These are phyloP conservation scores for Drosera capensis DNA, from an alignment of 148 eudicot genomes.

Conservation along the genomic window DNA sequence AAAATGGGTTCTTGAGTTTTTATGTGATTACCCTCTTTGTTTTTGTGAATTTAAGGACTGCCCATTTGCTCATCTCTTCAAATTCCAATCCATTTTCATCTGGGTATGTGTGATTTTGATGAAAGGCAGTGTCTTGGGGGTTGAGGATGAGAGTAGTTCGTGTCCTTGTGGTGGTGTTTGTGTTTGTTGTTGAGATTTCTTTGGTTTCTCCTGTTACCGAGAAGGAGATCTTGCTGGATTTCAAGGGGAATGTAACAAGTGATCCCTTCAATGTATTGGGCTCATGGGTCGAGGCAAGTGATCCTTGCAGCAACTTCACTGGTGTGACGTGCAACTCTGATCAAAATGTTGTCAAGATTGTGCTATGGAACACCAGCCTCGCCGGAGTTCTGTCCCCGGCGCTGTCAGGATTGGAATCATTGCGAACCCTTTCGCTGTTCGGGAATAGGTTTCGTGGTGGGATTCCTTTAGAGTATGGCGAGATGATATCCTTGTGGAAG, in stretches of 20 bases:
- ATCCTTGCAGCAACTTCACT: constrained; percentile 48
- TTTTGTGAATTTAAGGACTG: too few relatives aligned
- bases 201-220: constrained; percentile 37
- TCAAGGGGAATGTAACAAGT: constrained; percentile 55
- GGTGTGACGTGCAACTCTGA: constrained; percentile 64
- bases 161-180: constrained; percentile 14
- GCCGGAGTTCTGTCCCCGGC: constrained; percentile 69
- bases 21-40: too few relatives aligned
- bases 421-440: constrained; percentile 51
- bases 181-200: constrained; percentile 19
- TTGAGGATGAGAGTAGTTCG: too few relatives aligned
- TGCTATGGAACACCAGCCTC: constrained; percentile 75
- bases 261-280: constrained; percentile 59
- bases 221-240: constrained; percentile 72
- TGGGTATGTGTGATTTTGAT: too few relatives aligned
- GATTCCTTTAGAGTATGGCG: constrained; percentile 63
- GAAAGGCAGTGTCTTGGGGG: too few relatives aligned
- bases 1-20: too few relatives aligned
- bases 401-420: constrained; percentile 41
- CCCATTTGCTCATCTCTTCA: too few relatives aligned
- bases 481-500: constrained; percentile 63
- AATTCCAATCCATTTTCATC: too few relatives aligned
- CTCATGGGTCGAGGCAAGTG: constrained; percentile 43
- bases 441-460: constrained; percentile 68
- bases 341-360: constrained; percentile 67